Evolutionary conservation across 768 basidiomycete species (phyloP).

Genomic region (Suillus plorans): DNA sequence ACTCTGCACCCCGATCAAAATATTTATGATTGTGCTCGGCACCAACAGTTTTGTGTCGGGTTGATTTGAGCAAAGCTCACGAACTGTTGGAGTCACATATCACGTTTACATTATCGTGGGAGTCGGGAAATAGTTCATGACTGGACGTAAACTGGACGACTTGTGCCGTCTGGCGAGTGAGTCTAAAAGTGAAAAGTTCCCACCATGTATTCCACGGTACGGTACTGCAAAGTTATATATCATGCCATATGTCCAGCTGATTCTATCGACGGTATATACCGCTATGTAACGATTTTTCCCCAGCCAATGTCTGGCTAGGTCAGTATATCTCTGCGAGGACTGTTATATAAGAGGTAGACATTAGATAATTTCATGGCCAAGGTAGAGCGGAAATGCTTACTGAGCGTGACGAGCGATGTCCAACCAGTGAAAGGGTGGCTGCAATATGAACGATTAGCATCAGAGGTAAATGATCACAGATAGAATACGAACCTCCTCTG

Average conservation of each 20-base stretch:
- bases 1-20: background rate
- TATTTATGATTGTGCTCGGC: background rate
- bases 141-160: background rate
- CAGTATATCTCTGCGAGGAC: slow-evolving; percentile 72
- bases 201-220: background rate
- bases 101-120: background rate
- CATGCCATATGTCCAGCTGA: background rate
- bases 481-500: slow-evolving; percentile 63
- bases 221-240: background rate
- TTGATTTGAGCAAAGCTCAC: background rate
- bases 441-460: slow-evolving; percentile 12
- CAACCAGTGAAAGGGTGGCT: slow-evolving; percentile 98
- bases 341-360: slow-evolving; percentile 22
- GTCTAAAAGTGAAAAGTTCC: background rate
- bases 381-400: slow-evolving; percentile 47
- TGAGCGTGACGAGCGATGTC: slow-evolving; percentile 87
- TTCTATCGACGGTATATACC: background rate
- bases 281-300: background rate
- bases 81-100: background rate
- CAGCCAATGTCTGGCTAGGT: slow-evolving; percentile 7
- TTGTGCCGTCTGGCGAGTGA: background rate
- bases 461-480: slow-evolving; percentile 7
- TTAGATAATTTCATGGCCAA: background rate
- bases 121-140: background rate
- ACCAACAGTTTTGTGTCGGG: too few species aligned